Evolutionary conservation across 768 basidiomycete species (phyloP).

Genomic region (Phylloporus sp.): DNA sequence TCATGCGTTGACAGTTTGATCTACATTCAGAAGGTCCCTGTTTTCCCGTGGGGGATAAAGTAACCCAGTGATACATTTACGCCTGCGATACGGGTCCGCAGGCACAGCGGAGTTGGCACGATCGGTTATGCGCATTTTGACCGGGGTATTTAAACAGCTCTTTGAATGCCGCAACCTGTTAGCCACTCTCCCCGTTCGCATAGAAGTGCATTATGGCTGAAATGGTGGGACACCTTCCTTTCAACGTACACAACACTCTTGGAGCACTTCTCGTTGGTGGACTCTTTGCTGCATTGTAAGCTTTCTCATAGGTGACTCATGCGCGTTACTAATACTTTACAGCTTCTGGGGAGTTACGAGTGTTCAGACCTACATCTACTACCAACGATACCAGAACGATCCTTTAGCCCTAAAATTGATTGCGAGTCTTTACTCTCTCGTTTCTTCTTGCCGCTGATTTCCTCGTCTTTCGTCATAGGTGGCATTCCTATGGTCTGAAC

Average conservation of each 20-base stretch:
- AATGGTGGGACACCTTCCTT: slow-evolving; percentile 4
- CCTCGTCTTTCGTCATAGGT: slow-evolving; percentile 31
- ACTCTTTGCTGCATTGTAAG: slow-evolving; percentile 50
- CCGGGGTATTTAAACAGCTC: background rate
- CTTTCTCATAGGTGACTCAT: background rate
- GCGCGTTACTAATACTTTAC: background rate
- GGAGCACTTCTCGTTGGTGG: slow-evolving; percentile 58
- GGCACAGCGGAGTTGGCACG: background rate
- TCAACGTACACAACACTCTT: slow-evolving; percentile 41
- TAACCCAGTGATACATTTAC: background rate
- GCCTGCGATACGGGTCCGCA: background rate
- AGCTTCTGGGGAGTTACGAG: slow-evolving; percentile 57
- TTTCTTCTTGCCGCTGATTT: slow-evolving; percentile 27
- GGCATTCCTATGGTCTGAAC: slow-evolving; percentile 14
- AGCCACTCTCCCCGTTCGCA: background rate
- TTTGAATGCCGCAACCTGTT: background rate
- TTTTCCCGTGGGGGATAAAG: background rate
- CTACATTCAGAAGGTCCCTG: background rate
- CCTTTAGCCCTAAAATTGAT: slow-evolving; percentile 30
- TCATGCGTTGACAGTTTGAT: background rate
- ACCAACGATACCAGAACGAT: slow-evolving; percentile 34
- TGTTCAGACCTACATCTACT: slow-evolving; percentile 50
- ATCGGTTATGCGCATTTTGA: background rate
- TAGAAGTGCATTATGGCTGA: background rate
- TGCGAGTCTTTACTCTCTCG: slow-evolving; percentile 26